These are phyloP conservation scores for Cydonia oblonga DNA, from an alignment of 331 rosid species.

Conservation along the genomic window DNA sequence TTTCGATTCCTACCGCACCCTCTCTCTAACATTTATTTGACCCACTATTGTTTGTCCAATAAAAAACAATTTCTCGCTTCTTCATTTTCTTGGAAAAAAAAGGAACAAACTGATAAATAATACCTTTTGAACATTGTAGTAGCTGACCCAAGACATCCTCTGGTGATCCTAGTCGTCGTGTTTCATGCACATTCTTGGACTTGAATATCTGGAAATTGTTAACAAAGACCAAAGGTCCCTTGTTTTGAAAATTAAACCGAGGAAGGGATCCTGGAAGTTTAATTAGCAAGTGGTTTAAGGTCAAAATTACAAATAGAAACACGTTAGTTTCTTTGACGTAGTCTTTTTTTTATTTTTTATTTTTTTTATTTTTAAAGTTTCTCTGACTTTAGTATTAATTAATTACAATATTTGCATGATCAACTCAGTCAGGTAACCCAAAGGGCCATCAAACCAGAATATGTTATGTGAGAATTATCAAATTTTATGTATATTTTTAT, in stretches of 20 bases:
- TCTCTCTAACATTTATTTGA: no score
- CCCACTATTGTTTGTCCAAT: no score
- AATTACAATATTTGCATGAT: not conserved
- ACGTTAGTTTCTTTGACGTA: not conserved
- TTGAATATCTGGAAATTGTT: not conserved
- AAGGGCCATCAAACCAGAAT: not conserved
- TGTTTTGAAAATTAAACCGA: not conserved
- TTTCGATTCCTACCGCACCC: no score
- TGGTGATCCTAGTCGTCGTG: not conserved
- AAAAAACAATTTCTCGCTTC: not conserved
- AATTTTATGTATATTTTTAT: not conserved
- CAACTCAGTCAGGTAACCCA: not conserved
- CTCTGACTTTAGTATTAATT: not conserved
- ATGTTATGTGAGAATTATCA: not conserved
- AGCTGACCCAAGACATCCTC: not conserved
- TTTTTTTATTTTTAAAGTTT: not conserved
- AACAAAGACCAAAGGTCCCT: constrained; percentile 2
- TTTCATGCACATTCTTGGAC: constrained; percentile 5
- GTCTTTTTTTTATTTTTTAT: no score
- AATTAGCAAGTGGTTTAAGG: not conserved
- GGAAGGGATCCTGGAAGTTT: not conserved
- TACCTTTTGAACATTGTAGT: not conserved
- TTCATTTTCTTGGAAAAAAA: no score
- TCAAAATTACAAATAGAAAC: not conserved
- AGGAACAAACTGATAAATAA: not conserved